phyloP scores from a whole-genome alignment of 2,329 filamentous ascomycete species.

The Fusarium tanahbumbuense region DNA sequence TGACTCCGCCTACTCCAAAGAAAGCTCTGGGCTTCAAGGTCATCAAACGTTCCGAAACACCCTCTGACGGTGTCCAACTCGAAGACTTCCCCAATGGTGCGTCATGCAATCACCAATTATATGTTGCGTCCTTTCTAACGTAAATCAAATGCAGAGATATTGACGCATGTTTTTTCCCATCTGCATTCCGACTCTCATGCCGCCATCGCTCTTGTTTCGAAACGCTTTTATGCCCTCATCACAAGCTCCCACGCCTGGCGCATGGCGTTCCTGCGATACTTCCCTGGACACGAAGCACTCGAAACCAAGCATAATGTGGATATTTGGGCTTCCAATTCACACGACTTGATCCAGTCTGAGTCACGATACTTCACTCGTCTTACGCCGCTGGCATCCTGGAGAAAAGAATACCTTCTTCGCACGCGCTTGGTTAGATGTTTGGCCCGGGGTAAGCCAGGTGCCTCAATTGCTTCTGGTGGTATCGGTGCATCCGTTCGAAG shows the following conservation, averaged over 20 bases:
- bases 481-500: conserved; percentile 65
- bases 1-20: conserved; percentile 59
- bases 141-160: conserved; percentile 72
- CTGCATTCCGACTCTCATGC: conserved; percentile 86
- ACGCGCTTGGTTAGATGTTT: conserved; percentile 86
- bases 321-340: conserved; percentile 58
- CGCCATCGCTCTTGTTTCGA: conserved; percentile 85
- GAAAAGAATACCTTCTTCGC: conserved; percentile 92
- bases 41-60: conserved; percentile 58
- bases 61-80: conserved; percentile 57
- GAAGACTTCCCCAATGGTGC: conserved; percentile 84
- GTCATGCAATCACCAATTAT: conserved; percentile 38
- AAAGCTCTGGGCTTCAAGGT: conserved; percentile 67
- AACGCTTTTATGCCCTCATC: conserved; percentile 85
- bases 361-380: conserved; percentile 84
- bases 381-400: conserved; percentile 88
- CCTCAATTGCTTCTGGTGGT: conserved; percentile 61
- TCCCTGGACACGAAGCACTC: conserved; percentile 74
- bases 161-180: conserved; percentile 92
- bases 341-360: conserved; percentile 73
- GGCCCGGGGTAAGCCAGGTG: conserved; percentile 80
- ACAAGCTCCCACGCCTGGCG: conserved; percentile 95
- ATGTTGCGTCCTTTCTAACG: conserved; percentile 27
- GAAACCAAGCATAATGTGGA: conserved; percentile 51
- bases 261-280: conserved; percentile 90